phyloP scores from a whole-genome alignment of 306 rosid genomes.

The Medicago arabica region DNA sequence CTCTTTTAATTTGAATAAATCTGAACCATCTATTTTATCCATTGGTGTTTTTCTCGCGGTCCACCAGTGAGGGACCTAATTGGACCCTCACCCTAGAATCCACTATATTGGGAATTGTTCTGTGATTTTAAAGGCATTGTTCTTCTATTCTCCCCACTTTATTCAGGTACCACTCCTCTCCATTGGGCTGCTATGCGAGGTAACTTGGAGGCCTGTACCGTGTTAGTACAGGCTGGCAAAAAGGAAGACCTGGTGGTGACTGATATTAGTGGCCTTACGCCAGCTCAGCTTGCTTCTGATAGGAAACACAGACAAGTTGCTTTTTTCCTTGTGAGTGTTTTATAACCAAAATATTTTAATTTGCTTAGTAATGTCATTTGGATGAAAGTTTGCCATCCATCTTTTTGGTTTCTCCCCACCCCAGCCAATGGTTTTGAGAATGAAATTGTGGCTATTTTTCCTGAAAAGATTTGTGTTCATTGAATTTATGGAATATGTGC shows the following conservation, averaged over 20 bases:
- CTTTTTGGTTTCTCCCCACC: neutral
- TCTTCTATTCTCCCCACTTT: constrained; percentile 30
- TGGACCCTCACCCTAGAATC: no score
- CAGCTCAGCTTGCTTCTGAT: constrained; percentile 97
- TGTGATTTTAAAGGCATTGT: constrained; percentile 28
- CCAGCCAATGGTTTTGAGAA: constrained; percentile 25
- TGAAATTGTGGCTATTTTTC: neutral
- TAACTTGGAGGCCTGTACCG: constrained; percentile 96
- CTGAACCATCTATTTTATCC: no score
- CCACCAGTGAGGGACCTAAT: no score
- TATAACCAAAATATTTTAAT: constrained; percentile 49
- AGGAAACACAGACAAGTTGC: constrained; percentile 99
- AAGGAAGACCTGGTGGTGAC: constrained; percentile 91
- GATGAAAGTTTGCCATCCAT: constrained; percentile 5
- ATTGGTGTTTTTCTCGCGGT: no score
- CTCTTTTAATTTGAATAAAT: no score
- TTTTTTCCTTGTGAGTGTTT: constrained; percentile 94
- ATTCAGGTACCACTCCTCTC: constrained; percentile 93
- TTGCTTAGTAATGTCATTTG: constrained; percentile 50
- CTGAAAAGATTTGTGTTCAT: constrained; percentile 29
- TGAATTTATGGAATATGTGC: constrained; percentile 20
- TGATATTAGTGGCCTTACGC: constrained; percentile 95
- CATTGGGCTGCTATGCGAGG: constrained; percentile 99
- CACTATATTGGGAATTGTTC: no score
- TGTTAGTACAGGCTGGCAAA: constrained; percentile 97